Evolutionary conservation across 169 alveolate genomes (phyloP).

Genomic region (Plasmodium coatneyi): DNA sequence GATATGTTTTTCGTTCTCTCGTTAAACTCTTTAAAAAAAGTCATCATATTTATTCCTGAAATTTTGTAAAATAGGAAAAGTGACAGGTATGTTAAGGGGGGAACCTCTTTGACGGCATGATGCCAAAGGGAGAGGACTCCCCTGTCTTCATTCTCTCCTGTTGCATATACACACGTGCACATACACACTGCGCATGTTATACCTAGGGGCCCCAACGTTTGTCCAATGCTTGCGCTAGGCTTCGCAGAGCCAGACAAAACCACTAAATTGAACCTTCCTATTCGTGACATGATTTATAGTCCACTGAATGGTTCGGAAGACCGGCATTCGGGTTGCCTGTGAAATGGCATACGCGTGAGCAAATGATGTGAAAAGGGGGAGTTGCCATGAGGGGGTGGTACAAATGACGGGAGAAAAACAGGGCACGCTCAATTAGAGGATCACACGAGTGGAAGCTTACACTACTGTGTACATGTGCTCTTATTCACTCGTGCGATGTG

Average conservation of each 20-base stretch:
- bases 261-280: constrained; percentile 80
- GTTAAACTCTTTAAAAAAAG: constrained; percentile 92
- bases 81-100: neutral
- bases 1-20: constrained; percentile 87
- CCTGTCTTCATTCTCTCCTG: neutral
- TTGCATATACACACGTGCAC: neutral
- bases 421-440: neutral
- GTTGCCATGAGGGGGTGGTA: neutral
- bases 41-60: constrained; percentile 88
- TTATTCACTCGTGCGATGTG: neutral
- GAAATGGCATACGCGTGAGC: neutral
- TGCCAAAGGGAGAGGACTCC: neutral
- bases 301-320: neutral
- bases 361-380: neutral
- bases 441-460: neutral
- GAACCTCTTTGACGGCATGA: neutral
- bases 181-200: constrained; percentile 6
- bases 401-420: neutral
- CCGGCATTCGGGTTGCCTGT: neutral
- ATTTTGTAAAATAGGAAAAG: neutral
- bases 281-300: constrained; percentile 35
- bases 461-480: neutral
- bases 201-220: constrained; percentile 93
- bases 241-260: constrained; percentile 93
- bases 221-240: constrained; percentile 94